Base-by-base conservation (phyloP, 208 protist species). In the Strigomonas culicis region DNA sequence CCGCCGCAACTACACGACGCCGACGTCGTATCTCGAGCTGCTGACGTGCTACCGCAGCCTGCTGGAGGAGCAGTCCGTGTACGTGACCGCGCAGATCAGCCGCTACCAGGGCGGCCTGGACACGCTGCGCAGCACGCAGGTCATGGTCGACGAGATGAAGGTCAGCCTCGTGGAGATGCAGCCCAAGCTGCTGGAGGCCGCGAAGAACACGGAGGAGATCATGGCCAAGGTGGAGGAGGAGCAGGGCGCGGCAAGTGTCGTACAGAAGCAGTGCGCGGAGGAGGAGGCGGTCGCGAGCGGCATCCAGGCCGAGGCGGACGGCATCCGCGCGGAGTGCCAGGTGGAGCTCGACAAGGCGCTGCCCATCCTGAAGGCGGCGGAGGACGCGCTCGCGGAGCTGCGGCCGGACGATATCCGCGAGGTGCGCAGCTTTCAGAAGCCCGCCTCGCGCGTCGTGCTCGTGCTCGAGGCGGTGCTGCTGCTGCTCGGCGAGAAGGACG, bases 1-100 rank as follows among this genome's bases (percentile, higher is more conserved):
- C 30, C 81, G 98, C 30, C 88, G 82, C 61, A 97, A 94, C 70
- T 99, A 99, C 91, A 98, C 95, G 8, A 99, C 98, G 19, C 98
- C 98, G 36, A 98, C 92, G 43, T 97, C 90, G 7, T 99, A 98
- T 76, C 80, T 99, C 7, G 89, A 97, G 68, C 85, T 99, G 43
- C 82, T 99, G 41, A 89, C 74, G 31, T 88, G 93, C 61, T 98
- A 98, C 79, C 44, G 75, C 10, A 71, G 81, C 32, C 65, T 98
- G 70, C 78, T 98, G 22, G 81, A 82, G 53, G 86, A 96, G 68
- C 92, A 98, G 73, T 70, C 86, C 50, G 75, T 79, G 65, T 41
- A 72, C 19, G 88, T 93, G 32, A 64, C 70, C 41, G 72, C 75
- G 28, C 81, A 94, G 62, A 73, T 94, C 25, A 81, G 84, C 25